phyloP scores from a whole-genome alignment of 2,329 filamentous ascomycete genomes.

The Sclerotinia borealis region DNA sequence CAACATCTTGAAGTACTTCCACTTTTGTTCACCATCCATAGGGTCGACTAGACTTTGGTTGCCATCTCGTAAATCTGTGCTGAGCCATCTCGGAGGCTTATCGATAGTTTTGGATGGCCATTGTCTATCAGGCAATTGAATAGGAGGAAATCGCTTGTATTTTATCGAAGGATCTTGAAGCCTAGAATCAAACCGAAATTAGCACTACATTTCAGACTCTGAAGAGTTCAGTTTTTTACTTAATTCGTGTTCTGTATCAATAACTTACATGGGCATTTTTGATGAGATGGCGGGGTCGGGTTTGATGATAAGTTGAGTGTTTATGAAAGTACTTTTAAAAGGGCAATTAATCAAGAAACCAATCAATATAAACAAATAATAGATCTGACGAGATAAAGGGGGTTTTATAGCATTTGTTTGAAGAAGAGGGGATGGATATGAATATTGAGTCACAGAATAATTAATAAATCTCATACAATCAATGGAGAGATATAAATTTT shows the following conservation, averaged over 20 bases:
- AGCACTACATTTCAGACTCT: neutral
- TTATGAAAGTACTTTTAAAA: neutral
- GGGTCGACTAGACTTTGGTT: constrained; percentile 91
- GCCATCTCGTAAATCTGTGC: constrained; percentile 82
- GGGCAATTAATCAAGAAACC: neutral
- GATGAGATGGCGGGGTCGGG: constrained; percentile 1
- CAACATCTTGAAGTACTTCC: constrained; percentile 91
- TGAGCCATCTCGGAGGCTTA: constrained; percentile 85
- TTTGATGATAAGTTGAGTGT: neutral
- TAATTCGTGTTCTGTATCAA: neutral
- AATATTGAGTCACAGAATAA: constrained; percentile 8
- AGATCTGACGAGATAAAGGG: neutral
- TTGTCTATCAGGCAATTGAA: constrained; percentile 48
- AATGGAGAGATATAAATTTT: too few species aligned
- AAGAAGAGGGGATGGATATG: too few species aligned
- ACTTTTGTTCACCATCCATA: constrained; percentile 96
- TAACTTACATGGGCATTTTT: constrained; percentile 23
- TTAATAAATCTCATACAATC: neutral
- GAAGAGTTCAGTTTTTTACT: neutral
- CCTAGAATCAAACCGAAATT: constrained; percentile 36
- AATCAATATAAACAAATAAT: neutral
- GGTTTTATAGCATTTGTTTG: neutral
- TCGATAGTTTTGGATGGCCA: constrained; percentile 50
- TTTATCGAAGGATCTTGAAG: constrained; percentile 72
- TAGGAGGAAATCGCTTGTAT: constrained; percentile 63